Base-by-base conservation (phyloP, 164 flowering plant genomes). In the Stephania yunnanensis region DNA sequence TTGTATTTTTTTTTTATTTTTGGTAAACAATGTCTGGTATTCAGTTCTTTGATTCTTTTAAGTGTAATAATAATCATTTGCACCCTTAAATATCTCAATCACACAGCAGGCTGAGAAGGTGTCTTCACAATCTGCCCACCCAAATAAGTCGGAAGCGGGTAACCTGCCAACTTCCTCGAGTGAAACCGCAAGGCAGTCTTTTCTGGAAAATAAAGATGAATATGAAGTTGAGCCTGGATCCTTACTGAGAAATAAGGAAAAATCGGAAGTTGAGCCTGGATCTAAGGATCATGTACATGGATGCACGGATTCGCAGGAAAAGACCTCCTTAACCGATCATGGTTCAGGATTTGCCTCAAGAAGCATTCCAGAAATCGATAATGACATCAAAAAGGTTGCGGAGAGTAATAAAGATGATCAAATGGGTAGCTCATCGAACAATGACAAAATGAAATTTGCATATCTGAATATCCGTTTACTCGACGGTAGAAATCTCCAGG, bases 381-480 rank as follows among this genome's bases (percentile, higher is more conserved):
- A 58, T 44, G 78, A 73, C 52, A 68, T 48, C 64, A 75, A 75
- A 69, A 71, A 73, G 72, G 68, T 17, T 50, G 70, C 50, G n/a
- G 69, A 46, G 46, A 71, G 67, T 69, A 46, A 75, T 72, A 75
- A 79, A 48, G 80, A 11, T 75, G 81, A 75, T 72, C 58, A 13
- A 66, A 50, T 63, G 46, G 82, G 81, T 67, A 61, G 46, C 48
- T 4, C 12, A 71, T 12, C 55, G 2, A 65, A 15, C 36, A 36
- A 58, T 58, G 45, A 67, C 66, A 80, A 67, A 71, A 77, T 85
- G 36, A 82, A 71, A 75, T 92, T 88, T 72, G 88, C 91, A 76
- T 82, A 80, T 81, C 82, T 93, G 74, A 89, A 88, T 75, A 86
- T 93, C 71, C 86, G 92, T 53, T 70, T 93, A 79, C 94, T 89